Percentiles rank a stretch among this genome's conserved stretches.
Conservation (phyloP, 1,284 basidiomycete genomes). For the Microstroma glucosiphilum region DNA sequence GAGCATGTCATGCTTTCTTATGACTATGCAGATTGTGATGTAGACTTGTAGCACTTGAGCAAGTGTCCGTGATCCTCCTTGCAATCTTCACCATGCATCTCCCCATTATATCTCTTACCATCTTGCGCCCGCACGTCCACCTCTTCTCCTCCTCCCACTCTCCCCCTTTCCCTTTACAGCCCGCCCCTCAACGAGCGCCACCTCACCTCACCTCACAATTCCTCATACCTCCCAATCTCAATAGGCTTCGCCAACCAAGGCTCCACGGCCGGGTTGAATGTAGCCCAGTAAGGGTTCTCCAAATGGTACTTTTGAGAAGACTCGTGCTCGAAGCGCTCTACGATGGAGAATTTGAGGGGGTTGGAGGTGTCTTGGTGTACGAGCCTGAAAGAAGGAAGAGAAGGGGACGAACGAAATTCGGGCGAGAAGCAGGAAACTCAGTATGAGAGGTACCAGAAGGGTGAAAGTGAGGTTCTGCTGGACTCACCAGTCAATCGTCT, state of each 20-base stretch:
- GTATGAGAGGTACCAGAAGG: neutral
- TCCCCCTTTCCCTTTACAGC: too few species aligned
- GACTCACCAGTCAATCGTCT: constrained; percentile 16
- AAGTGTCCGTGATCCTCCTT: too few species aligned
- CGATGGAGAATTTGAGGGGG: constrained; percentile 16
- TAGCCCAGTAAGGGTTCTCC: constrained; percentile 14
- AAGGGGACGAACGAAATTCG: neutral
- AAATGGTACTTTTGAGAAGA: constrained; percentile 16
- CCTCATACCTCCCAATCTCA: constrained; percentile 15
- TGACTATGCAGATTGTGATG: too few species aligned
- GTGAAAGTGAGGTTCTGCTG: neutral
- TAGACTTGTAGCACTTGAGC: too few species aligned
- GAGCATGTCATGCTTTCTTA: too few species aligned
- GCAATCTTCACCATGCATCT: too few species aligned
- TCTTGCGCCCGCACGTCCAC: too few species aligned
- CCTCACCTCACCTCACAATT: constrained; percentile 3
- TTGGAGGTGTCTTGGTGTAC: constrained; percentile 15
- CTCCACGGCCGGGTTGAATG: constrained; percentile 17
- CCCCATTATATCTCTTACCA: too few species aligned
- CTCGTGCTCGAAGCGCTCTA: constrained; percentile 20
- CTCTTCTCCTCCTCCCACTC: too few species aligned
- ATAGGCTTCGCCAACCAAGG: constrained; percentile 19
- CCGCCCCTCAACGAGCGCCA: too few species aligned
- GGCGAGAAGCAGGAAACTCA: neutral
- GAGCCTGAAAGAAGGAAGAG: neutral